Base-by-base conservation (phyloP, 768 basidiomycete genomes). In the Boletus reticuloceps region DNA sequence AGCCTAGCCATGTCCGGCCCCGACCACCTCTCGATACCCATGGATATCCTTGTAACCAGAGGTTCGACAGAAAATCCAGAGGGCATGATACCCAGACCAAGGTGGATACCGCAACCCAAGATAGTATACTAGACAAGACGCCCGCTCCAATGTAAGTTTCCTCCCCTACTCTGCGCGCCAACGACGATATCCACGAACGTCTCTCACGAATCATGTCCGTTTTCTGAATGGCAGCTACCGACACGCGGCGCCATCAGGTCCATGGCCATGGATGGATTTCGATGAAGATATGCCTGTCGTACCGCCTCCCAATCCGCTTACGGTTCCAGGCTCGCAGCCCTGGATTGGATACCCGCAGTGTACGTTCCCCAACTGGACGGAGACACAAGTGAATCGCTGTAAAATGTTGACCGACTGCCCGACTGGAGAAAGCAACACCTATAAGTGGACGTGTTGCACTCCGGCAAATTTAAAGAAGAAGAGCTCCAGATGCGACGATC, bases 231-330 rank as follows among this genome's bases (percentile, higher is more conserved):
- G 41, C 44, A 71, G 69, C 25, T 66, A 75, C 48, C 65, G 75
- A 3, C 75, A 76, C 22, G 74, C 69, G 17, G 64, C 74, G 14
- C 75, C 75, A 4, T 73, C 70, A 5, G 75, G 75, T 6, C 75
- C 75, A 22, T 76, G 75, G 75, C 75, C 75, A 7, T 76, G 73
- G 66, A 70, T 77, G 60, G 75, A 77, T 56, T 65, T 76, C 19
- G 69, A 72, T 45, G 67, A 57, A 44, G 71, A 67, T 53, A 41
- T 60, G 25, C 64, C 50, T 1, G 2, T 17, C 1, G 56, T 60
- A 4, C 7, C 27, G 17, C 50, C 31, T 3, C 4, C 55, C 2
- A 19, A n/a, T 4, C 42, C 6, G 5, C 6, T 17, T 6, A 13
- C 20, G 16, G 19, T 19, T 32, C 9, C 47, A 19, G 53, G 50